Base-by-base conservation (phyloP, 148 eudicot species). In the Gaultheria prostrata region DNA sequence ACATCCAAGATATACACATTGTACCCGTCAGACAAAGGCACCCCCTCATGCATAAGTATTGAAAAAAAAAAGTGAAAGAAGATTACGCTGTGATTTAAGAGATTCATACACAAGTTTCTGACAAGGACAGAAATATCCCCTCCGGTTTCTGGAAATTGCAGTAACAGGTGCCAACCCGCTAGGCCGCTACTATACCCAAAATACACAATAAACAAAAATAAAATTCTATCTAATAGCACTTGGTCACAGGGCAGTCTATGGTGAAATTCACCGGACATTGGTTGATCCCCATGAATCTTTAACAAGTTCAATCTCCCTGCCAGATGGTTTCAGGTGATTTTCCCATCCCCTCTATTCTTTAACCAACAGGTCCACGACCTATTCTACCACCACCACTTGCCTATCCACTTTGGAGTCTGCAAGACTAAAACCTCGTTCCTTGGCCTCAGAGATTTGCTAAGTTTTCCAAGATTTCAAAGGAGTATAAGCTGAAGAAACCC, bases 401-500 rank as follows among this genome's bases (percentile, higher is more conserved):
- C 26, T 73, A 73, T 43, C 50, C 48, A 73, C 45, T 43, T 17
- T 10, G 10, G 77, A 35, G 50, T 12, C 33, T 61, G 49, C 49
- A 61, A 13, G 50, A 48, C 26, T 20, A 13, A 13, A 80, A 80
- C 30, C 20, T 80, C 14, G 18, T n/a, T 21, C 59, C 30, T 50
- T 53, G 50, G 61, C 79, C 79, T 77, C n/a, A 48, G 8, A 8
- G 59, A 77, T 24, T 26, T 77, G 35, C 17, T 3, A 77, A 77
- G 78, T 74, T 43, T 72, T 74, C 24, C 30, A 74, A 74, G 78
- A 74, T 6, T 9, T 45, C 24, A 43, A 74, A 74, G 51, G 26
- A 45, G 45, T 10, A 43, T 24, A 74, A 77, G 79, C 35, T 24
- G 24, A 77, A 77, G 50, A 77, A 49, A 13, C 79, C 71, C 71